Conservation (phyloP, 2,329 filamentous ascomycete species). For the Botrytis cinerea region DNA sequence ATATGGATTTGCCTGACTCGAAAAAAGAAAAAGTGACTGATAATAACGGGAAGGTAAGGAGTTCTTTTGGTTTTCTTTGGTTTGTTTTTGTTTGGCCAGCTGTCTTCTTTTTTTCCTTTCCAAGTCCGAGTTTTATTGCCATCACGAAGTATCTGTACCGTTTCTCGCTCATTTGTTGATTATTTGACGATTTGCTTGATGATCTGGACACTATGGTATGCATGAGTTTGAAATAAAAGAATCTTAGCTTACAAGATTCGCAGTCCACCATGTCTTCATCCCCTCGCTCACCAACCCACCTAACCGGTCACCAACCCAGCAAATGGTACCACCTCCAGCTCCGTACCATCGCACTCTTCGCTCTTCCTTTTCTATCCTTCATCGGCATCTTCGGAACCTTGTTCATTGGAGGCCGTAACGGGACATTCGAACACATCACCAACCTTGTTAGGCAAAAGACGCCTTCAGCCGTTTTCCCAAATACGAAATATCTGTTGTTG, state of each 20-base stretch:
- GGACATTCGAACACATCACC: slow-evolving; percentile 29
- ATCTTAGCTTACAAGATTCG: slow-evolving; percentile 1
- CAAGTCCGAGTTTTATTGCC: background rate
- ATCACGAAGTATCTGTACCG: background rate
- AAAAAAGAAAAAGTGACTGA: background rate
- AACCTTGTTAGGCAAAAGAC: slow-evolving; percentile 23
- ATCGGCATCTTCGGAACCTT: slow-evolving; percentile 29
- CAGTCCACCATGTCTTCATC: slow-evolving; percentile 23
- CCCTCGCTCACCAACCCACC: slow-evolving; percentile 19
- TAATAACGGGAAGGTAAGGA: slow-evolving; percentile 7
- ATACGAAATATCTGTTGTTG: slow-evolving; percentile 28
- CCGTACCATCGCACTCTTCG: slow-evolving; percentile 28
- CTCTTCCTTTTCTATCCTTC: slow-evolving; percentile 33
- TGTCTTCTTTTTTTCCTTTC: background rate
- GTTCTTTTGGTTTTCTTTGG: background rate
- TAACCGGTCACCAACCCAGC: slow-evolving; percentile 12
- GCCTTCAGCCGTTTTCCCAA: slow-evolving; percentile 28
- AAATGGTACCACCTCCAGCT: slow-evolving; percentile 27
- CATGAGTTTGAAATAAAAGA: background rate
- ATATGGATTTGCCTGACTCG: slow-evolving; percentile 12
- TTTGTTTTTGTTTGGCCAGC: background rate
- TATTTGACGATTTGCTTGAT: background rate
- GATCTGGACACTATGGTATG: slow-evolving; percentile 20
- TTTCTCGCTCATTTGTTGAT: background rate
- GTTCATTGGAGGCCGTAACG: slow-evolving; percentile 30